Evolutionary conservation across 1,284 basidiomycete genomes (phyloP), one percentile per base, ranked within the genome.

Genomic region (Cutaneotrichosporon curvatum): DNA sequence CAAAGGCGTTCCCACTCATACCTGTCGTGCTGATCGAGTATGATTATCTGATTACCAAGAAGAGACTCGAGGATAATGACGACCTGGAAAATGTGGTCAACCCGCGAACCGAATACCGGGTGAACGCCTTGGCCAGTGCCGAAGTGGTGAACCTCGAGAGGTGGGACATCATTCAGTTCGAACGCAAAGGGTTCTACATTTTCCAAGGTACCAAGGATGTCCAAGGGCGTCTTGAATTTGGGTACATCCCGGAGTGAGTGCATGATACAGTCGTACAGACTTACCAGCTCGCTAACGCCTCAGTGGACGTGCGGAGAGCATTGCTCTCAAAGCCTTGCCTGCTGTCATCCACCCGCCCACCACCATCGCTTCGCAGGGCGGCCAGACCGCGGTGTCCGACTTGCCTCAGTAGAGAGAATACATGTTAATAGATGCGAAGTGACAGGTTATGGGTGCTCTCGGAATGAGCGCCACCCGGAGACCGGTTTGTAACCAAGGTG

Each of bases 41-140:
- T 20, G 95, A 99, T 76, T 99, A 97, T 74, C 77, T 99, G 49
- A 97, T 98, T 76, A 96, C 88, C 39, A 99, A 98, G 79, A 97
- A 96, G 79, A 96, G 95, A 74, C 81, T 99, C 38, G 95, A 98
- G 74, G 94, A 98, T 71, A 81, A 83, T 46, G 95, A 99, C 74
- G 78, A 87, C 47, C 78, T 97, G 51, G 80, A 81, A 51, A 84
- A 91, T 70, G 87, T 89, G 66, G 81, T 92, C 56, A 91, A 90
- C 23, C 85, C 89, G 28, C 80, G 85, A 42, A 88, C 87, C 41
- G 90, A 95, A 73, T 98, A 95, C 78, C 79, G 81, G 58, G 79
- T 82, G 55, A 79, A 79, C 30, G 40, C 40, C 1, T 21, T 42
- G 4, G 40, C 40, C 8, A 33, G 30, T 3, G 30, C 40, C 3